phyloP scores from a whole-genome alignment of 352 stramenopile species.

The Globisporangium barbulae region DNA sequence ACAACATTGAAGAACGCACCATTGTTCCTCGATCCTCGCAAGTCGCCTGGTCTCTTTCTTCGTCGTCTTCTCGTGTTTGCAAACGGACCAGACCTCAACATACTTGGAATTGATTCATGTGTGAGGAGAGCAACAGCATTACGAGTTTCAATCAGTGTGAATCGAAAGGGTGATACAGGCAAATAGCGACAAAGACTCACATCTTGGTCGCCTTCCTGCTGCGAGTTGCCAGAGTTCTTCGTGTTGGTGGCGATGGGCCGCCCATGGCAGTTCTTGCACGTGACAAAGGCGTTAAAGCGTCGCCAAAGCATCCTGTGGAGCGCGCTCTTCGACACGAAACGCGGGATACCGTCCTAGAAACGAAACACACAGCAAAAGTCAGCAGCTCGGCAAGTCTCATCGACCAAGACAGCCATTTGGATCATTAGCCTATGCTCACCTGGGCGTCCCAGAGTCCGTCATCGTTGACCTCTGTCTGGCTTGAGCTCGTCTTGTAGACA shows the following conservation, averaged over 20 bases:
- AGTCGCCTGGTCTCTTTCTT: constrained; percentile 43
- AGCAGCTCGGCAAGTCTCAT: too few species aligned
- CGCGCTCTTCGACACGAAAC: constrained; percentile 51
- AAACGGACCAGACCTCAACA: constrained; percentile 59
- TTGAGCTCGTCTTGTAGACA: constrained; percentile 19
- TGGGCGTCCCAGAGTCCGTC: constrained; percentile 71
- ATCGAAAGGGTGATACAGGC: too few species aligned
- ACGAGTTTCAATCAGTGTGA: too few species aligned
- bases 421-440: too few species aligned
- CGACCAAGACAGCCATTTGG: too few species aligned
- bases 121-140: neutral
- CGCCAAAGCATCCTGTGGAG: constrained; percentile 53
- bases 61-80: constrained; percentile 31
- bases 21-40: constrained; percentile 46
- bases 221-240: neutral
- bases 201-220: constrained; percentile 19
- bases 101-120: constrained; percentile 31
- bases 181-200: constrained; percentile 17
- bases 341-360: constrained; percentile 51
- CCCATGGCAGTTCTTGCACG: constrained; percentile 66
- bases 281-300: constrained; percentile 66
- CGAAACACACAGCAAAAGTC: too few species aligned
- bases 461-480: constrained; percentile 66
- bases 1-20: constrained; percentile 20
- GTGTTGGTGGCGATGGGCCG: constrained; percentile 30